Evolutionary conservation across 2,329 filamentous ascomycete species (phyloP), one percentile per base, ranked within the genome.

Genomic region (Aspergillus sp.): DNA sequence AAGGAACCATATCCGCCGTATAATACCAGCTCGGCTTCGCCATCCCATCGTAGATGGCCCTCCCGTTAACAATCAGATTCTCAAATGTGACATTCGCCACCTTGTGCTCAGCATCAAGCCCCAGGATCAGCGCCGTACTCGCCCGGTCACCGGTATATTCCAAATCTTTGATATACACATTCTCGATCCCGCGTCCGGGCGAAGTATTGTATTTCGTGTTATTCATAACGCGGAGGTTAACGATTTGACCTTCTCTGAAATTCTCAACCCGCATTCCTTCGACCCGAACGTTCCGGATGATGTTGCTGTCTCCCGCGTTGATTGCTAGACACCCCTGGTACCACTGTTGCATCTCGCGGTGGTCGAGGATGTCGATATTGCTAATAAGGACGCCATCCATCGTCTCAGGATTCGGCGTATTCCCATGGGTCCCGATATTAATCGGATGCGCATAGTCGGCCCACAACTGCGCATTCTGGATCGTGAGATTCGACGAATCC

Each of bases 321-420:
- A 78, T 68, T 2, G 76, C 66, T 43, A 79, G 74, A 51, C 69
- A 71, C 2, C 76, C 76, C 60, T 78, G 75, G 53, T 78, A 78
- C 64, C 68, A 69, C 31, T 73, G 52, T 64, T 78, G 76, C 2
- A 64, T 66, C 65, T 79, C 76, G 7, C 68, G 60, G 34, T 79
- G 76, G 46, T 78, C 76, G 1, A 78, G 63, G 51, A 78, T 73
- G 61, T 78, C 76, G 9, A 77, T 69, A 13, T 77, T 74, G n/a
- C 64, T 65, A 57, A 79, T 69, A 0, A 49, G 60, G 5, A 78
- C 63, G 25, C 66, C 67, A 19, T 65, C 64, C 46, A 74, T 69
- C 0, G 68, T 75, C 66, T 79, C 76, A 0, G 76, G 74, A 8
- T 64, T 65, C 7, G 60, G 67, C 0, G 74, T 66, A 47, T 77